Evolutionary conservation across 306 rosid species (phyloP).

Genomic region (Coriaria nepalensis): DNA sequence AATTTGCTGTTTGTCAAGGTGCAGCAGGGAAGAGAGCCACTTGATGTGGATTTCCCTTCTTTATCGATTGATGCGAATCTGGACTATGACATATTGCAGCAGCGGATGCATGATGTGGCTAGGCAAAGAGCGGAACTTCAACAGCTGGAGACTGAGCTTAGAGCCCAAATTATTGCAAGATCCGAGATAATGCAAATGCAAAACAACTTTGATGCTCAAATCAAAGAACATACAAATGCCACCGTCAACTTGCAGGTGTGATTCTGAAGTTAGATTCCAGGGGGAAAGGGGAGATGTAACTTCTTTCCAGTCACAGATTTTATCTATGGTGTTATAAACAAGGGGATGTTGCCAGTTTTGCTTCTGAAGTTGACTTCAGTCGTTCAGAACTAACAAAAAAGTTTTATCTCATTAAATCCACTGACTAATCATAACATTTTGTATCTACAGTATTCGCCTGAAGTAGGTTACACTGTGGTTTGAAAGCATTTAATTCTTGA

Average conservation of each 20-base stretch:
- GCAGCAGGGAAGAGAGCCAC: slow-evolving; percentile 94
- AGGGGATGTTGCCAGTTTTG: background rate
- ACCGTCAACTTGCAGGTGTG: slow-evolving; percentile 61
- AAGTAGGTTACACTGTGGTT: no score
- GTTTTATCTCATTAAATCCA: no score
- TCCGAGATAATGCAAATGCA: slow-evolving; percentile 62
- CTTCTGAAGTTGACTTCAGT: background rate
- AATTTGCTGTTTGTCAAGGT: slow-evolving; percentile 59
- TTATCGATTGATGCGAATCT: slow-evolving; percentile 58
- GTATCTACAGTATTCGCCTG: no score
- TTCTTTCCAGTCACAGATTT: no score
- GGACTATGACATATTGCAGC: slow-evolving; percentile 59
- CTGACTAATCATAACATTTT: no score
- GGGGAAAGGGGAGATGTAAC: background rate
- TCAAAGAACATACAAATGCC: slow-evolving; percentile 66
- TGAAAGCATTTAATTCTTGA: slow-evolving; percentile 3
- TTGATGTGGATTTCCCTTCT: slow-evolving; percentile 78
- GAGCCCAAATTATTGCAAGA: slow-evolving; percentile 80
- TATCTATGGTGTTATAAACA: no score
- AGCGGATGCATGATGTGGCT: slow-evolving; percentile 39
- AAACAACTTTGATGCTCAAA: slow-evolving; percentile 55
- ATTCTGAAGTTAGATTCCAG: slow-evolving; percentile 10
- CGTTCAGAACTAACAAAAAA: no score
- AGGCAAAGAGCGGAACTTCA: slow-evolving; percentile 77
- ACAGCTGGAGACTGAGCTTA: slow-evolving; percentile 66